These are phyloP conservation scores for Aspergillus texensis DNA, from an alignment of 2,329 filamentous ascomycete species.

Conservation along the genomic window DNA sequence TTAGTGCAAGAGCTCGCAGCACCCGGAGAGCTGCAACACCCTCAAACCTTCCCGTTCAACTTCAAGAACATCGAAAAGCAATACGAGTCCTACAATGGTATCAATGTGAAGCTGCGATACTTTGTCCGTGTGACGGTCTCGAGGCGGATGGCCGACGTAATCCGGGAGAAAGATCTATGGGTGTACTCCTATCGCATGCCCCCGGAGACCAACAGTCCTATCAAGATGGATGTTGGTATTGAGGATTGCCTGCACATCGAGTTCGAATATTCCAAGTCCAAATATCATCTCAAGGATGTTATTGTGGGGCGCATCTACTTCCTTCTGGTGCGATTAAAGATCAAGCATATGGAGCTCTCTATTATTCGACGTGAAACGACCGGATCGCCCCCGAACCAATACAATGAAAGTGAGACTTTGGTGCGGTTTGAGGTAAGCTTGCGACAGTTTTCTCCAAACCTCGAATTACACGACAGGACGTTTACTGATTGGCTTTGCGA, in stretches of 20 bases:
- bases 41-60: constrained; percentile 98
- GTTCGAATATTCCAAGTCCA: constrained; percentile 99
- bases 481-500: constrained; percentile 14
- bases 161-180: constrained; percentile 99
- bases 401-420: constrained; percentile 98
- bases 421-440: constrained; percentile 83
- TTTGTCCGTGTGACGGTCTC: constrained; percentile 97
- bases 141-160: constrained; percentile 94
- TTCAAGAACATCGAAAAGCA: constrained; percentile 99
- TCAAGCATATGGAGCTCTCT: constrained; percentile 99
- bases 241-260: constrained; percentile 99
- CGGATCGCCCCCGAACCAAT: constrained; percentile 94
- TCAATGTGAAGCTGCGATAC: constrained; percentile 99
- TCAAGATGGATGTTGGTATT: constrained; percentile 99
- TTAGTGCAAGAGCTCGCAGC: constrained; percentile 95
- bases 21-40: constrained; percentile 96
- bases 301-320: constrained; percentile 99
- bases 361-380: constrained; percentile 98
- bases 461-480: not conserved
- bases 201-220: constrained; percentile 95
- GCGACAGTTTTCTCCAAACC: not conserved
- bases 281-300: constrained; percentile 98
- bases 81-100: constrained; percentile 99
- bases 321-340: constrained; percentile 93
- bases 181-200: constrained; percentile 98